A percentile compares a stretch with the other conserved stretches of the same genome.
Evolutionary conservation across 2,329 filamentous ascomycete species (phyloP).

Genomic region (Hymenoscyphus fraxineus): DNA sequence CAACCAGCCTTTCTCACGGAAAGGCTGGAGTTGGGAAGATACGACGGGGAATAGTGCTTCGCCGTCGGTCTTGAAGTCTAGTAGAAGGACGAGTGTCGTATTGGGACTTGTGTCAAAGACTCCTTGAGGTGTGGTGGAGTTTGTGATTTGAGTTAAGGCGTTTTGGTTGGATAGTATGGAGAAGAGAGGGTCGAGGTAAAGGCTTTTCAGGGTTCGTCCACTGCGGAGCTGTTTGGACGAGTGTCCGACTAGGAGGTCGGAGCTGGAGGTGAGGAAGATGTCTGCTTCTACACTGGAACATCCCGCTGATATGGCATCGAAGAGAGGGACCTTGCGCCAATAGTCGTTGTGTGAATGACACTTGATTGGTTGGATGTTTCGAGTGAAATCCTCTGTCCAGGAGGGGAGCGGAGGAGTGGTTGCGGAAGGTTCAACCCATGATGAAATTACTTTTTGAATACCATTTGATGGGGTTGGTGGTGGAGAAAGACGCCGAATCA

Average conservation of each 20-base stretch:
- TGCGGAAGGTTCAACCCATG: slow-evolving; percentile 14
- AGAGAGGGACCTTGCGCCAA: slow-evolving; percentile 43
- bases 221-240: slow-evolving; percentile 49
- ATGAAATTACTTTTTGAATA: slow-evolving; percentile 12
- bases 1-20: slow-evolving; percentile 38
- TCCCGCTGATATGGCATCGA: slow-evolving; percentile 51
- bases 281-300: slow-evolving; percentile 56
- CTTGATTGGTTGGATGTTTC: slow-evolving; percentile 10
- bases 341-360: slow-evolving; percentile 56
- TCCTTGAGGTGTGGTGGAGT: slow-evolving; percentile 39
- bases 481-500: neutral
- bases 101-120: slow-evolving; percentile 12
- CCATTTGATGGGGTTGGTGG: slow-evolving; percentile 11
- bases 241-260: slow-evolving; percentile 51
- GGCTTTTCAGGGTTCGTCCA: slow-evolving; percentile 50
- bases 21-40: slow-evolving; percentile 37
- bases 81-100: slow-evolving; percentile 41
- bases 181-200: slow-evolving; percentile 58
- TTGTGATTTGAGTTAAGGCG: neutral
- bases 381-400: slow-evolving; percentile 17
- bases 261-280: slow-evolving; percentile 45
- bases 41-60: slow-evolving; percentile 38
- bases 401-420: slow-evolving; percentile 9
- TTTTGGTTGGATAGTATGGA: slow-evolving; percentile 53
- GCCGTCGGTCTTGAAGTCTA: slow-evolving; percentile 48